Conservation (phyloP, 306 rosid genomes). For the Senna siamea region DNA sequence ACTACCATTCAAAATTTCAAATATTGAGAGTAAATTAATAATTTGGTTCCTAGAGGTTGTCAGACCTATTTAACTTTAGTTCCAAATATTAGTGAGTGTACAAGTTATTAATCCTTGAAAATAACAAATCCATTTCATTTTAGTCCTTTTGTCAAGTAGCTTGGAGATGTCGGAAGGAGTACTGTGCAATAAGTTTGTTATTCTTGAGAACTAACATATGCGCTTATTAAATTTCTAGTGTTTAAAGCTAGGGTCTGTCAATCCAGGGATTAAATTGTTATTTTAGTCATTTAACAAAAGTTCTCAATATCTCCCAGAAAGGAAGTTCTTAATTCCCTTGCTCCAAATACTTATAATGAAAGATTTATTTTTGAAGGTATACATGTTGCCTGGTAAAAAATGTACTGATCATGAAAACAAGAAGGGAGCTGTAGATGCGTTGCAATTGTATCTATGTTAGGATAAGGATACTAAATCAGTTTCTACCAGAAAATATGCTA, state of each 20-base stretch:
- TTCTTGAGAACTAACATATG: not conserved
- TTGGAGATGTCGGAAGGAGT: not conserved
- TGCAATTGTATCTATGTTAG: not conserved
- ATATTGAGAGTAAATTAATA: not conserved
- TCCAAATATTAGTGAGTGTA: not conserved
- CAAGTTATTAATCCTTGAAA: too few species aligned
- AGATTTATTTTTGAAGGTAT: slow-evolving; percentile 14
- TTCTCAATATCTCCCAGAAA: slow-evolving; percentile 15
- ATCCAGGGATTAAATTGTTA: too few species aligned
- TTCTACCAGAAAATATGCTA: not conserved
- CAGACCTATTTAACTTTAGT: not conserved
- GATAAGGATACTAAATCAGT: too few species aligned
- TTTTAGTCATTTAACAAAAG: not conserved
- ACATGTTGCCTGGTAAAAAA: not conserved
- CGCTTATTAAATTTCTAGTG: too few species aligned
- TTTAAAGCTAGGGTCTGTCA: not conserved
- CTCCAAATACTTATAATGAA: slow-evolving; percentile 3
- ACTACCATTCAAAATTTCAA: too few species aligned
- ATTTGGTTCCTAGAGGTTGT: not conserved
- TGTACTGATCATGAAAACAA: not conserved
- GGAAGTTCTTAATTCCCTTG: not conserved
- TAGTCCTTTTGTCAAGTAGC: not conserved
- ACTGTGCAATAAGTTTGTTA: too few species aligned
- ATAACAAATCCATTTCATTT: too few species aligned
- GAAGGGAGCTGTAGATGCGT: slow-evolving; percentile 11